Conservation (phyloP, 805 yeast genomes). For the Phaffomyces opuntiae region DNA sequence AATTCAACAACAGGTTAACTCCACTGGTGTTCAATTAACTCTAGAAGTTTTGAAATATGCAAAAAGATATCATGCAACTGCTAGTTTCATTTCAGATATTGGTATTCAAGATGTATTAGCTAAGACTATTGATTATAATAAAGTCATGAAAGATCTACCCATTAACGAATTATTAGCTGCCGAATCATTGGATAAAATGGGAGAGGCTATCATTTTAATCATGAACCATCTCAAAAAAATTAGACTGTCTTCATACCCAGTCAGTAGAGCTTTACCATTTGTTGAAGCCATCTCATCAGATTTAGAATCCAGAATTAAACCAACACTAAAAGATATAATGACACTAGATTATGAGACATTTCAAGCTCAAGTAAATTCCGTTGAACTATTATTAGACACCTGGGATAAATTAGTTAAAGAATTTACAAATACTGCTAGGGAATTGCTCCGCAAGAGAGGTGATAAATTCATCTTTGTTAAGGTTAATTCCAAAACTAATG, state of each 20-base stretch:
- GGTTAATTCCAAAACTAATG: conserved; percentile 38
- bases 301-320: conserved; percentile 37
- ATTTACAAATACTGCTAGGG: conserved; percentile 62
- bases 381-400: conserved; percentile 31
- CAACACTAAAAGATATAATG: conserved; percentile 40
- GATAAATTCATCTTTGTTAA: conserved; percentile 64
- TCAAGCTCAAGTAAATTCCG: conserved; percentile 17
- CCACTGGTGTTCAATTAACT: conserved; percentile 48
- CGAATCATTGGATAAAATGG: conserved; percentile 36
- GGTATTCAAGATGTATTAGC: conserved; percentile 51
- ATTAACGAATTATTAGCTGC: conserved; percentile 49
- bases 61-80: conserved; percentile 74
- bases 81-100: conserved; percentile 65
- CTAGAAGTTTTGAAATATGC: conserved; percentile 57
- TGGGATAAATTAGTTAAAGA: conserved; percentile 62
- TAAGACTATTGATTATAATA: conserved; percentile 48
- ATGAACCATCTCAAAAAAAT: conserved; percentile 62
- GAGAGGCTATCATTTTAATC: conserved; percentile 36
- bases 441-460: conserved; percentile 62
- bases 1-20: conserved; percentile 50
- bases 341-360: conserved; percentile 35
- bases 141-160: conserved; percentile 65
- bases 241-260: conserved; percentile 54
- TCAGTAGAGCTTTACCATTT: conserved; percentile 54
- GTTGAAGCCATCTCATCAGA: conserved; percentile 60